These are phyloP conservation scores for Globisporangium cylindrosporum DNA, from an alignment of 352 stramenopile species.

Conservation along the genomic window DNA sequence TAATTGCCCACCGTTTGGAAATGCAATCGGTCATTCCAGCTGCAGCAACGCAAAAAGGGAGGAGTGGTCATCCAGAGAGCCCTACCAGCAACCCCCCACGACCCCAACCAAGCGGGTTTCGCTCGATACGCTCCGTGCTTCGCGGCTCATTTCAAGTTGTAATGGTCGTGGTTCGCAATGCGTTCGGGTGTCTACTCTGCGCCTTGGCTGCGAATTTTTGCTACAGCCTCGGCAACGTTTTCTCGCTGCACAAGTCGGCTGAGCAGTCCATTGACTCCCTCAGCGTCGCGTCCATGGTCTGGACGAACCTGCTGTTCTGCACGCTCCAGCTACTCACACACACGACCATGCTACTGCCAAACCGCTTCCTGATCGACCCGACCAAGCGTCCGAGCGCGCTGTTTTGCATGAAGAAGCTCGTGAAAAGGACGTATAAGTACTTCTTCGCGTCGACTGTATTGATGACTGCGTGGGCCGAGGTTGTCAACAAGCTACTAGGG, in stretches of 20 bases:
- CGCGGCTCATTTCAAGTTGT: background rate
- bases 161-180: conserved; percentile 24
- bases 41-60: background rate
- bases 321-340: background rate
- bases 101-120: background rate
- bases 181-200: conserved; percentile 11
- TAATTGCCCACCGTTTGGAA: background rate
- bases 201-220: conserved; percentile 25
- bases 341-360: conserved; percentile 12
- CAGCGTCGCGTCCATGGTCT: conserved; percentile 27
- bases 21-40: background rate
- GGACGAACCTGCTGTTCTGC: conserved; percentile 20
- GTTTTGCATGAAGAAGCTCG: conserved; percentile 17
- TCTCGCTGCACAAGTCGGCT: conserved; percentile 19
- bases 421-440: conserved; percentile 18
- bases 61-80: background rate
- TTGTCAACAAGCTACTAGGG: background rate
- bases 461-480: conserved; percentile 28
- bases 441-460: conserved; percentile 27
- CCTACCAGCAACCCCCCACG: background rate
- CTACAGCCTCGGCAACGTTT: conserved; percentile 29
- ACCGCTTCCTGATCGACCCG: conserved; percentile 10
- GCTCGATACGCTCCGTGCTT: background rate
- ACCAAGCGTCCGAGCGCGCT: conserved; percentile 9
- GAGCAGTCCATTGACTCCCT: background rate